Percentiles rank a stretch among this genome's conserved stretches.
phyloP scores from a whole-genome alignment of 441 rosid species.

The Gossypium trilobum region DNA sequence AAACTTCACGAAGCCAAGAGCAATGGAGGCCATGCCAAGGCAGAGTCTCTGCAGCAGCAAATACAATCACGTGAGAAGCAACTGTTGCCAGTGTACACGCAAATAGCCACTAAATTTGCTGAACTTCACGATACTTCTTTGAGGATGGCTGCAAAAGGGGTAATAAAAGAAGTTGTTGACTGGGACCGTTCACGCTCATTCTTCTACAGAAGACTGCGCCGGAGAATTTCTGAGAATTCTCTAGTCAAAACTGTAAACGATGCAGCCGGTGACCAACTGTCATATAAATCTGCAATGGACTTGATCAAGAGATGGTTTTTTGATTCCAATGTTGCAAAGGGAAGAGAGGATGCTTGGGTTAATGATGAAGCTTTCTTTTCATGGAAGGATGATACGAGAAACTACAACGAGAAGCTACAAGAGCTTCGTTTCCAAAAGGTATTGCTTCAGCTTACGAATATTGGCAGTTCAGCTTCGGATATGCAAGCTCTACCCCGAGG shows the following conservation, averaged over 20 bases:
- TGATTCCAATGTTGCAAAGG: slow-evolving; percentile 43
- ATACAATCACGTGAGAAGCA: slow-evolving; percentile 71
- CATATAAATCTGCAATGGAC: slow-evolving; percentile 52
- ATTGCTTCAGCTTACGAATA: slow-evolving; percentile 51
- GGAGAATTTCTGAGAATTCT: slow-evolving; percentile 71
- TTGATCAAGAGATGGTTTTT: slow-evolving; percentile 74
- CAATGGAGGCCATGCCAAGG: slow-evolving; percentile 30
- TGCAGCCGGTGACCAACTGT: slow-evolving; percentile 62
- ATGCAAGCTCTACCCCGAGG: slow-evolving; percentile 83
- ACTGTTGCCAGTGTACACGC: slow-evolving; percentile 79
- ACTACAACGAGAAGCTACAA: slow-evolving; percentile 56
- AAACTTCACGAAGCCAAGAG: slow-evolving; percentile 60
- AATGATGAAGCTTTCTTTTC: slow-evolving; percentile 76
- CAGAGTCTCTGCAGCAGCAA: slow-evolving; percentile 58
- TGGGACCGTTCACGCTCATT: slow-evolving; percentile 62
- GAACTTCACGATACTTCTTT: slow-evolving; percentile 90
- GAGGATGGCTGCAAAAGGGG: slow-evolving; percentile 96
- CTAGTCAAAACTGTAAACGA: slow-evolving; percentile 52
- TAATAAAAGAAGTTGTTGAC: slow-evolving; percentile 79
- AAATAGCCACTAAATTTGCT: slow-evolving; percentile 85
- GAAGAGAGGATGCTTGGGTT: slow-evolving; percentile 59
- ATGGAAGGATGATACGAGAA: slow-evolving; percentile 62
- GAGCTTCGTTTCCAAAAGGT: slow-evolving; percentile 78
- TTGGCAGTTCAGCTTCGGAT: slow-evolving; percentile 59
- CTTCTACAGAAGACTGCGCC: slow-evolving; percentile 58